phyloP scores from a whole-genome alignment of 345 rosid species.

The Populus ilicifolia region DNA sequence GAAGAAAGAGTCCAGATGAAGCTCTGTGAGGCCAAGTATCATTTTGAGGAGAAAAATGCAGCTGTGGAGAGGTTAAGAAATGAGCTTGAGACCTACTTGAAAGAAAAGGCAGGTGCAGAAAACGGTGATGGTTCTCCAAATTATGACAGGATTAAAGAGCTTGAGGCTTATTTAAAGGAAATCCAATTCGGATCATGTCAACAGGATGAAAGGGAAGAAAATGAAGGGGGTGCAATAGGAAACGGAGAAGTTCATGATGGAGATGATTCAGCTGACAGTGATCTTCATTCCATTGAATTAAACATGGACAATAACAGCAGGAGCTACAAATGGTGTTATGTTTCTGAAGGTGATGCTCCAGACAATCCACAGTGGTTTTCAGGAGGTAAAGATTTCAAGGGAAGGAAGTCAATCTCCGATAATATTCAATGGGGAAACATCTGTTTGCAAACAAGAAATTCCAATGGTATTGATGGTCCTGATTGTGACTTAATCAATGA shows the following conservation, averaged over 20 bases:
- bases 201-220: conserved; percentile 10
- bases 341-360: conserved; percentile 32
- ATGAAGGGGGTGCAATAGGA: conserved; percentile 18
- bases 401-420: conserved; percentile 48
- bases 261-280: conserved; percentile 72
- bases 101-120: conserved; percentile 28
- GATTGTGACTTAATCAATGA: conserved; percentile 21
- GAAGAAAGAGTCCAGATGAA: conserved; percentile 98
- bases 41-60: conserved; percentile 84
- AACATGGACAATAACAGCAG: conserved; percentile 63
- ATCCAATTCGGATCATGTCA: conserved; percentile 26
- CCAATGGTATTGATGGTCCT: conserved; percentile 22
- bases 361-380: conserved; percentile 34
- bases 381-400: conserved; percentile 41
- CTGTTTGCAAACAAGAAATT: conserved; percentile 37
- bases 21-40: conserved; percentile 74
- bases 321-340: conserved; percentile 83
- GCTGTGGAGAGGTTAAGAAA: conserved; percentile 61
- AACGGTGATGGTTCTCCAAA: conserved; percentile 34
- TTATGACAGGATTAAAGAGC: conserved; percentile 45
- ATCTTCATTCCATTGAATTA: conserved; percentile 86
- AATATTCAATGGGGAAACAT: conserved; percentile 59
- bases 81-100: conserved; percentile 60
- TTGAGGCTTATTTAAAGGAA: conserved; percentile 47
- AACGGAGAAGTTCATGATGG: conserved; percentile 39